Evolutionary conservation across 768 basidiomycete species (phyloP).

Genomic region (Hirschioporus abietinus): DNA sequence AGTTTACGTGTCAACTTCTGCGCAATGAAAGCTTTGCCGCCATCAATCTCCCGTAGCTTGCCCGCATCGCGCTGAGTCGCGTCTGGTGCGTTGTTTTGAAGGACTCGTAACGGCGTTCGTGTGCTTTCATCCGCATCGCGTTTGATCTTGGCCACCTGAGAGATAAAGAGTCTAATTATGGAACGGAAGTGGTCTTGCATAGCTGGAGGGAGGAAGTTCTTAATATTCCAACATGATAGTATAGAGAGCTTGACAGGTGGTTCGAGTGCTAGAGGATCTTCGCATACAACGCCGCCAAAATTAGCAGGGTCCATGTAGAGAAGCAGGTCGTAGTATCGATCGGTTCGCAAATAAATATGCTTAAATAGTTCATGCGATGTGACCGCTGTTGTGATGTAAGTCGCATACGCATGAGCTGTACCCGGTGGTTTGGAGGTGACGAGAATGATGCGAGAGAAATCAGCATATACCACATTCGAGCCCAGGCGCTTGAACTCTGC

Average conservation of each 20-base stretch:
- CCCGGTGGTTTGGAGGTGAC: slow-evolving; percentile 95
- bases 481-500: slow-evolving; percentile 96
- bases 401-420: slow-evolving; percentile 92
- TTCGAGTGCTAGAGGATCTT: slow-evolving; percentile 66
- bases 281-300: slow-evolving; percentile 83
- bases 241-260: slow-evolving; percentile 63
- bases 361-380: slow-evolving; percentile 95
- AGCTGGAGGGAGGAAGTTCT: slow-evolving; percentile 78
- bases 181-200: slow-evolving; percentile 73
- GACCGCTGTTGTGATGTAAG: slow-evolving; percentile 90
- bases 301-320: slow-evolving; percentile 96
- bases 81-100: slow-evolving; percentile 63
- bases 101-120: slow-evolving; percentile 66
- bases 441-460: slow-evolving; percentile 85
- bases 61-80: slow-evolving; percentile 58
- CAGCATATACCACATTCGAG: slow-evolving; percentile 88
- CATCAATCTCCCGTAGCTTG: slow-evolving; percentile 65
- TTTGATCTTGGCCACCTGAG: slow-evolving; percentile 74
- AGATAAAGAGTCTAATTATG: slow-evolving; percentile 75
- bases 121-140: slow-evolving; percentile 53
- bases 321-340: slow-evolving; percentile 89
- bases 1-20: slow-evolving; percentile 77
- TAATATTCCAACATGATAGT: slow-evolving; percentile 91
- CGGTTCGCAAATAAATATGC: slow-evolving; percentile 80
- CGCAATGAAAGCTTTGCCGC: slow-evolving; percentile 69